Percentiles rank a stretch among this genome's conserved stretches.
These are phyloP conservation scores for Leptographium flavum DNA, from an alignment of 2,329 filamentous ascomycete species.

Conservation along the genomic window DNA sequence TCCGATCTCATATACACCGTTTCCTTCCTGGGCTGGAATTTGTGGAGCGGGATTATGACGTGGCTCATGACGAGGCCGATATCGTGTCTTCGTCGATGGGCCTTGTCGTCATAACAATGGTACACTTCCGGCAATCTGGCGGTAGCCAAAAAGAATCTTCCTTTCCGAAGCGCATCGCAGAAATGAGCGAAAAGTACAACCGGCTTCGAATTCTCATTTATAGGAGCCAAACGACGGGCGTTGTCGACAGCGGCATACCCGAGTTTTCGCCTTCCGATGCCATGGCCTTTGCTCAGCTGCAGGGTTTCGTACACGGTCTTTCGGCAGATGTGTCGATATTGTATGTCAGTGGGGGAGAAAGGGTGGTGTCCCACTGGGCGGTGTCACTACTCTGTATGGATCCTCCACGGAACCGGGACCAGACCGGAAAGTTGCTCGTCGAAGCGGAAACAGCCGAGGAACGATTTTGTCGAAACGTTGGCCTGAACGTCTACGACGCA, in stretches of 20 bases:
- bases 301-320: slow-evolving; percentile 30
- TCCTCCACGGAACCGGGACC: slow-evolving; percentile 13
- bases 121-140: slow-evolving; percentile 50
- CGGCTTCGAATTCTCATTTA: slow-evolving; percentile 53
- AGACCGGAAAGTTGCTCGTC: slow-evolving; percentile 20
- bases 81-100: slow-evolving; percentile 58
- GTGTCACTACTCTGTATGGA: slow-evolving; percentile 35
- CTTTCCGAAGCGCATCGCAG: slow-evolving; percentile 2
- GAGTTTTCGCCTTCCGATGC: slow-evolving; percentile 25
- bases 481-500: slow-evolving; percentile 59
- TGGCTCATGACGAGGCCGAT: slow-evolving; percentile 36
- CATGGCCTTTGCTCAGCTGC: slow-evolving; percentile 32
- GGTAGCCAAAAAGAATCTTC: not conserved
- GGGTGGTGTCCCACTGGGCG: slow-evolving; percentile 40
- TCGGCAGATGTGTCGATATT: slow-evolving; percentile 23
- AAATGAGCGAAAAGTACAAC: slow-evolving; percentile 47
- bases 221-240: slow-evolving; percentile 27
- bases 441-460: slow-evolving; percentile 54
- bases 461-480: slow-evolving; percentile 47
- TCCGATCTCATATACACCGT: slow-evolving; percentile 10
- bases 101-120: slow-evolving; percentile 54
- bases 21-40: slow-evolving; percentile 14
- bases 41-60: slow-evolving; percentile 15
- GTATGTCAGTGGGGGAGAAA: slow-evolving; percentile 35
- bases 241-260: slow-evolving; percentile 17